Evolutionary conservation across 305 asterid species (phyloP).

Genomic region (Rubia peregrina): DNA sequence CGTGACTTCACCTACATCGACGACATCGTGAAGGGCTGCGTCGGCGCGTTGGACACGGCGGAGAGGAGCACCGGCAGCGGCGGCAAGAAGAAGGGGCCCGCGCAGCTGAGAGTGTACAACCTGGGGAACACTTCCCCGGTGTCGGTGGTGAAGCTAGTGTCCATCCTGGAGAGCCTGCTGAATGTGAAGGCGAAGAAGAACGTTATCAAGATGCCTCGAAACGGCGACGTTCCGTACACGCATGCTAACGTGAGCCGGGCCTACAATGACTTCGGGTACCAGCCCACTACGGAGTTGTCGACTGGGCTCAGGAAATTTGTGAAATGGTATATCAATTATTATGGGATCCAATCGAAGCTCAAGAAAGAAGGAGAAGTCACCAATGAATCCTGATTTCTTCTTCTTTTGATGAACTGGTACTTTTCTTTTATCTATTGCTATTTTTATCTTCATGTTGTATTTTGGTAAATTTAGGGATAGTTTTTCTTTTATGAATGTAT

Average conservation of each 20-base stretch:
- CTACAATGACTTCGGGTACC: conserved; percentile 65
- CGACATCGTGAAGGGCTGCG: conserved; percentile 71
- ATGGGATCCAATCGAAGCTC: conserved; percentile 74
- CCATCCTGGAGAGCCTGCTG: conserved; percentile 55
- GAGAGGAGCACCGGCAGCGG: conserved; percentile 92
- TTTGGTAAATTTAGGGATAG: conserved; percentile 33
- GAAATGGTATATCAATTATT: conserved; percentile 80
- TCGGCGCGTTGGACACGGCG: conserved; percentile 86
- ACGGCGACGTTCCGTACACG: conserved; percentile 94
- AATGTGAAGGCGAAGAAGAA: conserved; percentile 58
- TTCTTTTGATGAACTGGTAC: conserved; percentile 24
- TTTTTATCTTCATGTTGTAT: conserved; percentile 19
- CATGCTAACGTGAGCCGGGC: conserved; percentile 93
- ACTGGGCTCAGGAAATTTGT: conserved; percentile 75
- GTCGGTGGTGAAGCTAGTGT: conserved; percentile 78
- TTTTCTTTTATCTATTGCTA: conserved; percentile 11
- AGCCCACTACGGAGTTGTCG: conserved; percentile 75
- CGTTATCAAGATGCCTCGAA: conserved; percentile 72
- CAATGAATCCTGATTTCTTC: not conserved
- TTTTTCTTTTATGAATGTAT: conserved; percentile 15
- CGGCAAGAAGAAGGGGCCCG: conserved; percentile 72
- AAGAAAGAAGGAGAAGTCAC: conserved; percentile 38
- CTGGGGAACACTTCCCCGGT: conserved; percentile 85
- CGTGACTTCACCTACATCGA: conserved; percentile 97
- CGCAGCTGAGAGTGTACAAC: conserved; percentile 83